These are phyloP conservation scores for Cladobotryum mycophilum DNA, from an alignment of 2,329 filamentous ascomycete species.

Conservation along the genomic window DNA sequence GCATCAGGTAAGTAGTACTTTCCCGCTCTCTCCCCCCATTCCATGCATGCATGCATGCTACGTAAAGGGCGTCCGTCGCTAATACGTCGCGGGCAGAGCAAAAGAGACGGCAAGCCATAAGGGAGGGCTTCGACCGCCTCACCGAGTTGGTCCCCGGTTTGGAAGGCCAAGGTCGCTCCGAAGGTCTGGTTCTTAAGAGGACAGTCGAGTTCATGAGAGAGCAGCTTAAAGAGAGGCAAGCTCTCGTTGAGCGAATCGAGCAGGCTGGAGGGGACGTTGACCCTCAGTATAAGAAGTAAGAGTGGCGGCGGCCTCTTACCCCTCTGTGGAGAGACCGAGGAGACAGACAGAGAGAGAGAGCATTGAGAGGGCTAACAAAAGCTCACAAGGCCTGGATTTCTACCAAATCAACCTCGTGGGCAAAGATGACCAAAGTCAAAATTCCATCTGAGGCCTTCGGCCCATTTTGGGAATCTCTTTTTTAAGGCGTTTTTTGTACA, in stretches of 20 bases:
- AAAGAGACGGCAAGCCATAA: conserved; percentile 56
- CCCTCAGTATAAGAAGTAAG: conserved; percentile 38
- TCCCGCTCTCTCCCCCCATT: neutral
- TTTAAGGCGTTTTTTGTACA: no score
- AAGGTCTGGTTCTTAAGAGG: conserved; percentile 72
- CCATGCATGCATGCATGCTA: neutral
- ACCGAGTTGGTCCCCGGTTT: conserved; percentile 75
- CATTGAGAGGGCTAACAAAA: no score
- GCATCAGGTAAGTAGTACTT: conserved; percentile 39
- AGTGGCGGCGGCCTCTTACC: neutral
- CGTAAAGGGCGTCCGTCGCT: conserved; percentile 1
- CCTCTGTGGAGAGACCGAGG: neutral
- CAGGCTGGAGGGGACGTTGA: conserved; percentile 51
- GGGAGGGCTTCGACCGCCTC: conserved; percentile 76
- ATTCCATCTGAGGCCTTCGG: no score
- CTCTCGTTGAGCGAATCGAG: conserved; percentile 54
- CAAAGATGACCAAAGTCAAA: no score
- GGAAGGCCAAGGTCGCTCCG: conserved; percentile 75
- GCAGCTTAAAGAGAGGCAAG: conserved; percentile 52
- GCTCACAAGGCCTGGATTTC: no score
- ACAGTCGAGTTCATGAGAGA: conserved; percentile 61
- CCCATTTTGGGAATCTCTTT: no score
- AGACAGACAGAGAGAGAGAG: no score
- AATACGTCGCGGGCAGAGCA: conserved; percentile 28
- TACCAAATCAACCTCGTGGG: no score